Evolutionary conservation across 306 rosid genomes (phyloP).

Genomic region (Cucurbita ficifolia): DNA sequence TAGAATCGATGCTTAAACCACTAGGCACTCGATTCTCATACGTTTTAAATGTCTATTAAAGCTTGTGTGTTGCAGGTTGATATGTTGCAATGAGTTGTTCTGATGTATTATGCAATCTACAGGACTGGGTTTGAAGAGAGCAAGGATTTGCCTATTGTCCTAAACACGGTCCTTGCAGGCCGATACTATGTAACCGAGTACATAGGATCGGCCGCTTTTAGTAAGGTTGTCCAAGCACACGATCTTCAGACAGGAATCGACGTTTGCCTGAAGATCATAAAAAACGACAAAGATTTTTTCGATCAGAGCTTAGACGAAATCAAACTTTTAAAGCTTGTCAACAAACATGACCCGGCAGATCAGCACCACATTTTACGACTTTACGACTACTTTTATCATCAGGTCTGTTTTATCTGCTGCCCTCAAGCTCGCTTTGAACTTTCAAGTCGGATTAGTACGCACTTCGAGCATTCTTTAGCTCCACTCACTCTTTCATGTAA

Average conservation of each 20-base stretch:
- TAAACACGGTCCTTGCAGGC: constrained; percentile 70
- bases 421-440: neutral
- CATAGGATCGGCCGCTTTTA: constrained; percentile 95
- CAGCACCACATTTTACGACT: constrained; percentile 69
- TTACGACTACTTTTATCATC: constrained; percentile 89
- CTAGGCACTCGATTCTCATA: neutral
- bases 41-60: neutral
- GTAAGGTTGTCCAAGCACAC: constrained; percentile 88
- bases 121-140: constrained; percentile 98
- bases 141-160: constrained; percentile 83
- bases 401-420: constrained; percentile 26
- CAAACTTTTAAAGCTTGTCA: constrained; percentile 85
- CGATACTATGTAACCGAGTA: constrained; percentile 79
- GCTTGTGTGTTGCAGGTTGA: constrained; percentile 13
- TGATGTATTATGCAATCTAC: constrained; percentile 24
- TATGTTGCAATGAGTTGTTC: constrained; percentile 16
- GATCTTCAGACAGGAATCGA: constrained; percentile 73
- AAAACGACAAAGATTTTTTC: constrained; percentile 90
- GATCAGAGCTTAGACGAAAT: constrained; percentile 98
- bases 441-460: neutral
- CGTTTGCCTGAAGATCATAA: constrained; percentile 96
- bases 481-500: neutral
- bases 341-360: constrained; percentile 83
- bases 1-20: neutral
- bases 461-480: neutral